Conservation (phyloP, 177 flowering plant genomes). For the Vitis hybrid region DNA sequence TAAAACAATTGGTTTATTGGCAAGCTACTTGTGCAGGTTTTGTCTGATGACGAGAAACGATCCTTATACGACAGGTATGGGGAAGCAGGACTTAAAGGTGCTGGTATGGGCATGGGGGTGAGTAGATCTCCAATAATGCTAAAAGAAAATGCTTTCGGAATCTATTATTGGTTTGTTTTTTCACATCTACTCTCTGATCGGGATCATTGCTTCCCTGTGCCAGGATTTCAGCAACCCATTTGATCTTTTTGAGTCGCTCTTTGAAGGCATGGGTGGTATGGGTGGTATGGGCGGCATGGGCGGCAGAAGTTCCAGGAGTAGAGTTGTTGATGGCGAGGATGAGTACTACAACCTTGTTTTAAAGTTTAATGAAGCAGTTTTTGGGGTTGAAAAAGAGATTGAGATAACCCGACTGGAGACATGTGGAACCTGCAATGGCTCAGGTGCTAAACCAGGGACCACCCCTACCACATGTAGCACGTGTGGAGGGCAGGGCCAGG, state of each 20-base stretch:
- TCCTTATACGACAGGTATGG: slow-evolving; percentile 91
- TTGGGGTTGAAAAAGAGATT: slow-evolving; percentile 90
- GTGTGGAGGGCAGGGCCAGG: slow-evolving; percentile 95
- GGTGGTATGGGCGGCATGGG: slow-evolving; percentile 75
- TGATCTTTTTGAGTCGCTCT: slow-evolving; percentile 80
- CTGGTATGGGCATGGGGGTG: slow-evolving; percentile 89
- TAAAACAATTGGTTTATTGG: not conserved
- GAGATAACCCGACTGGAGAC: slow-evolving; percentile 76
- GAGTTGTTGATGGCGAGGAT: slow-evolving; percentile 84
- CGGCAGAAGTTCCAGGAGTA: slow-evolving; percentile 56
- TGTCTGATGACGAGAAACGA: slow-evolving; percentile 94
- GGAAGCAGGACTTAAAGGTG: slow-evolving; percentile 94
- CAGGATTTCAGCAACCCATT: slow-evolving; percentile 96
- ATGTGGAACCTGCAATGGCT: slow-evolving; percentile 75
- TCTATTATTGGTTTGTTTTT: not conserved
- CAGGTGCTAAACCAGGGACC: slow-evolving; percentile 86
- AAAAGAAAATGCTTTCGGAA: not conserved
- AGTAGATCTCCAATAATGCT: slow-evolving; percentile 21
- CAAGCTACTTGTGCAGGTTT: slow-evolving; percentile 45
- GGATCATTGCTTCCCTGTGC: not conserved
- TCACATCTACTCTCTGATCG: not conserved
- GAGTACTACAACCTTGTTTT: slow-evolving; percentile 68
- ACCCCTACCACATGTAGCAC: slow-evolving; percentile 65
- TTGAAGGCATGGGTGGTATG: slow-evolving; percentile 75
- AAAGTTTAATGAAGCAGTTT: slow-evolving; percentile 88